Evolutionary conservation across 1,284 basidiomycete genomes (phyloP), one percentile per base, ranked within the genome.

Genomic region (Microbotryum saponariae): DNA sequence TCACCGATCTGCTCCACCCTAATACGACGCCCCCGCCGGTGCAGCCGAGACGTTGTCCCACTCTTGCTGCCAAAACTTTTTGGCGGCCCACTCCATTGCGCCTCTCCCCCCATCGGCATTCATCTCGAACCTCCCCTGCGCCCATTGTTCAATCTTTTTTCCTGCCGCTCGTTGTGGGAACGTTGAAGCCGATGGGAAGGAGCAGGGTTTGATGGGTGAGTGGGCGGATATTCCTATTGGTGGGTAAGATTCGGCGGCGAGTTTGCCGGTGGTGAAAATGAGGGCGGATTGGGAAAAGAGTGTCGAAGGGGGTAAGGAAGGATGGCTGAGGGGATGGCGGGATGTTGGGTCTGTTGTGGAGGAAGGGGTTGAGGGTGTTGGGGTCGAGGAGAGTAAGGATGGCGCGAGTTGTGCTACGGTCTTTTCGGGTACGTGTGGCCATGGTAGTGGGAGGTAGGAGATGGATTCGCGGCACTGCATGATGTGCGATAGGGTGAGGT

Each of bases 221-320:
- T 49, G 51, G 21, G 48, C 25, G 20, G 56, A 58, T 25, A 67
- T 60, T 18, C 61, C 63, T 51, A 37, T 6, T 1, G 68, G 68
- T 6, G 68, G 68, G 56, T 65, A 69, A 1, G 59, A 45, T 1
- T 23, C 25, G 9, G 63, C 44, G 2, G 68, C 68, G 48, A 69
- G 52, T 37, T 60, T 33, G 23, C 68, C 68, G 25, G 57, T 57
- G 6, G 63, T 54, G 46, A 67, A 69, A 58, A 69, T 67, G 29
- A 67, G 59, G 20, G 68, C 68, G 8, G 68, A 67, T 45, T 69
- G 68, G 18, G 63, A 62, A 56, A 69, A 69, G 47, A 69, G 61
- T 1, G 68, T 69, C 6, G 63, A 54, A 0, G 62, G 49, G 9
- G 67, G 67, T 54, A 66, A 62, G 12, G 59, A 56, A 16, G 58